These are phyloP conservation scores for Russula lepida DNA, from an alignment of 768 basidiomycete species.

Conservation along the genomic window DNA sequence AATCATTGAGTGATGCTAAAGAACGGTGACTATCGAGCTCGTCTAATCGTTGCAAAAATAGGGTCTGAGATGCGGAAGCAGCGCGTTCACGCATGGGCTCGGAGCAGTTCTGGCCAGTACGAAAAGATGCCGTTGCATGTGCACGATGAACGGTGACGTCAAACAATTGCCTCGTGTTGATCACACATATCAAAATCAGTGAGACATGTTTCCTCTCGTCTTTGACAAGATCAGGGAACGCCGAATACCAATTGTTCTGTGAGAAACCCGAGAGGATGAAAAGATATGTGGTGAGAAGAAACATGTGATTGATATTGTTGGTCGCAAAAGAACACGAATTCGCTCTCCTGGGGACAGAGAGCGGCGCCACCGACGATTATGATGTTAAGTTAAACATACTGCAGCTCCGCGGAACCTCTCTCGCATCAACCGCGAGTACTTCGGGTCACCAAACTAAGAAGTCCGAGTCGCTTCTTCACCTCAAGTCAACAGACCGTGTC, in stretches of 20 bases:
- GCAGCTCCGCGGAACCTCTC: not conserved
- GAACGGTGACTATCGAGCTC: not conserved
- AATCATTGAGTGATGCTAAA: not conserved
- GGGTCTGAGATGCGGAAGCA: not conserved
- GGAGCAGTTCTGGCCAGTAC: not conserved
- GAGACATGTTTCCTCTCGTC: not conserved
- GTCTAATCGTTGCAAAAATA: not conserved
- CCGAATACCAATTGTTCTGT: not conserved
- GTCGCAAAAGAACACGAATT: not conserved
- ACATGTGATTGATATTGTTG: not conserved
- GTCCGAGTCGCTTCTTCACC: not conserved
- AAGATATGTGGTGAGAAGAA: not conserved
- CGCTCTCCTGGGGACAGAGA: not conserved
- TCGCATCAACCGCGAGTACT: not conserved
- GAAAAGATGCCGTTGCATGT: not conserved
- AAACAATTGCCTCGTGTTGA: not conserved
- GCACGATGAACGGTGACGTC: constrained; percentile 1
- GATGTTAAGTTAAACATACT: not conserved
- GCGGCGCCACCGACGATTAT: not conserved
- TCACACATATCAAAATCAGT: not conserved
- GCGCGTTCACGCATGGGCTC: not conserved
- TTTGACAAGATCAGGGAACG: not conserved
- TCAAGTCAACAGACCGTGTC: not conserved
- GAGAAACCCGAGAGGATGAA: not conserved
- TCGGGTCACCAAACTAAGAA: not conserved